phyloP scores from a whole-genome alignment of 2,329 filamentous ascomycete species.

The Diplocarpon rosae region DNA sequence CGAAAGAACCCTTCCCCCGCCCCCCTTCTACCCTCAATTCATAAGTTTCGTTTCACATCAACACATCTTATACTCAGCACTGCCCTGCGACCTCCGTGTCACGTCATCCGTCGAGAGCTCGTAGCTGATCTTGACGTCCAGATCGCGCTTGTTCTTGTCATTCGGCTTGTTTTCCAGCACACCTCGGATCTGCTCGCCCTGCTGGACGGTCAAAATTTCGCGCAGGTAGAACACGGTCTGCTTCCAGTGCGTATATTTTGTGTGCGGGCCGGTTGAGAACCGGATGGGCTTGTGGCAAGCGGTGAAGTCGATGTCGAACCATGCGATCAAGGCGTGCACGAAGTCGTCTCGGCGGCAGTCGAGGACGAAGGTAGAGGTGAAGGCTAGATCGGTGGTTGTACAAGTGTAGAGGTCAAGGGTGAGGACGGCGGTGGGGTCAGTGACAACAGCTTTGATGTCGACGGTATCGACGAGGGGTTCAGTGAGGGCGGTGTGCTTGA shows the following conservation, averaged over 20 bases:
- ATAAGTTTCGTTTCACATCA: conserved; percentile 29
- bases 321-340: conserved; percentile 89
- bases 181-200: conserved; percentile 69
- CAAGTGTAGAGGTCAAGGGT: conserved; percentile 91
- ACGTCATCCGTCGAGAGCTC: conserved; percentile 65
- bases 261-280: conserved; percentile 95
- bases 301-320: conserved; percentile 99
- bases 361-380: conserved; percentile 68
- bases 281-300: conserved; percentile 96
- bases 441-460: conserved; percentile 93
- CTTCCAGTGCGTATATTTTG: conserved; percentile 99
- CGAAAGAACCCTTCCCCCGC: conserved; percentile 21
- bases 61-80: conserved; percentile 72
- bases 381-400: conserved; percentile 71
- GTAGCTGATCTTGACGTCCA: conserved; percentile 85
- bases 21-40: conserved; percentile 4
- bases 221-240: conserved; percentile 98
- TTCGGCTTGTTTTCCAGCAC: conserved; percentile 77
- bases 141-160: conserved; percentile 83
- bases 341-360: conserved; percentile 79
- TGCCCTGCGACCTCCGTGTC: conserved; percentile 56
- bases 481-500: conserved; percentile 86
- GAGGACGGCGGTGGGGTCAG: conserved; percentile 75
- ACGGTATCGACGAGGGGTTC: conserved; percentile 97
- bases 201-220: conserved; percentile 83